These are phyloP conservation scores for Rhizomucor pusillus DNA, from an alignment of 371 early-diverging fungal species.

Conservation along the genomic window DNA sequence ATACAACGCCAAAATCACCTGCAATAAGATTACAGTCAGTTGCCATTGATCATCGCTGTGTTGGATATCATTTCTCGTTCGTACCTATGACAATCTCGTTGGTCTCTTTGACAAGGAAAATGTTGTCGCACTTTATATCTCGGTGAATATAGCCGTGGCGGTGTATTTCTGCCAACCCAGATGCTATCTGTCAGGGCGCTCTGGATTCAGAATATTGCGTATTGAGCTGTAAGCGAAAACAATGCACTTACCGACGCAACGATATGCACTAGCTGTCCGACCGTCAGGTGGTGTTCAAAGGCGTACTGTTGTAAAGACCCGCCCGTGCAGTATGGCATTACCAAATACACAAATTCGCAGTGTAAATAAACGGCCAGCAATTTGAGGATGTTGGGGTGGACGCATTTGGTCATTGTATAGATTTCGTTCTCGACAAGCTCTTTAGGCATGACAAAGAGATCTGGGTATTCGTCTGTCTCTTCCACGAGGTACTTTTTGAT, in stretches of 20 bases:
- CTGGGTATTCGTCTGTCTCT: constrained; percentile 35
- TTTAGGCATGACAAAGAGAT: constrained; percentile 52
- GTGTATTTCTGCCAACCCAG: constrained; percentile 46
- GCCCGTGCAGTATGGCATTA: constrained; percentile 50
- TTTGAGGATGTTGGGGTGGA: constrained; percentile 43
- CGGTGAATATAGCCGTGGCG: constrained; percentile 48
- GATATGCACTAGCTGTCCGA: constrained; percentile 47
- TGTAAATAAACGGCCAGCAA: constrained; percentile 41
- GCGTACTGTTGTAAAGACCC: constrained; percentile 50
- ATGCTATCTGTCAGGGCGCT: constrained; percentile 32
- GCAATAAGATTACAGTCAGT: constrained; percentile 1
- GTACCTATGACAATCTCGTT: constrained; percentile 47
- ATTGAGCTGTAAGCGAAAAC: no score
- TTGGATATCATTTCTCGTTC: neutral
- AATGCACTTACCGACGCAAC: constrained; percentile 31
- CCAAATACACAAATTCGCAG: constrained; percentile 46
- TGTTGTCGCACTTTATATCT: constrained; percentile 54
- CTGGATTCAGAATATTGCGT: no score
- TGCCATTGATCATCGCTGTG: neutral
- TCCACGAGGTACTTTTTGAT: constrained; percentile 51
- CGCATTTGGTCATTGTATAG: constrained; percentile 50
- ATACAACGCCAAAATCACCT: constrained; percentile 55
- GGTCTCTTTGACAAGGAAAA: constrained; percentile 37
- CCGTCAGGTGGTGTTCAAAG: constrained; percentile 43
- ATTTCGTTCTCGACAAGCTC: constrained; percentile 53